Base-by-base conservation (phyloP, 371 early-diverging fungal species). In the Mortierella sp. region DNA sequence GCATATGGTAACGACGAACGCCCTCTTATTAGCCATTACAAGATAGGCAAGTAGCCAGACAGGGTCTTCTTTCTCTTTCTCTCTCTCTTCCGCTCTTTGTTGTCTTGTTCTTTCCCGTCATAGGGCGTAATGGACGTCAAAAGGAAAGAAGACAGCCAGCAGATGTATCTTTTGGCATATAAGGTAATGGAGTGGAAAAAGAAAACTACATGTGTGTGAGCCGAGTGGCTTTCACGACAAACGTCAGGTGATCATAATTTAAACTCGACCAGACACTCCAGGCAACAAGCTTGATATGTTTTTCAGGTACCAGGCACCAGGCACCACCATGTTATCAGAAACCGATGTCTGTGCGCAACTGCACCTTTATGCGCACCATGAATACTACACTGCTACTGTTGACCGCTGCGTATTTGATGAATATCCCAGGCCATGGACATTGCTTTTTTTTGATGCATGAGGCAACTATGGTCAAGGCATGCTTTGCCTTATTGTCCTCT, bases 331-430 rank as follows among this genome's bases (percentile, higher is more conserved):
- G 8, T 24, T 41, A 68, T 68, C 68, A 68, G 68, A 68, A 68
- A 68, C 38, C 68, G 10, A 8, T 2, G 68, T 68, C 68, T 68
- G 68, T 68, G 68, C 68, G 68, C 24, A 38, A 35, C 68, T 68
- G 38, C 43, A 24, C 41, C 8, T 68, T 21, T 10, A 3, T 68
- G 7, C 21, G 21, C 43, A 7, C 27, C 5, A 24, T 10, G 27
- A 0, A 8, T 24, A 6, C 18, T 54, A 16, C 54, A 21, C 54
- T 24, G 5, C 18, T 24, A 6, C 16, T 21, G 21, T 3, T 24
- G 24, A 54, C 18, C 18, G 18, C 3, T 10, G 24, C 4, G 27
- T 11, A 8, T 10, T 3, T 56, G 7, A n/a, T 56, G n/a, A 56
- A n/a, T 56, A 27, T n/a, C 12, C 3, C 6, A 10, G 56, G 27